A percentile compares a stretch with the other conserved stretches of the same genome.
Evolutionary conservation across 805 yeast species (phyloP).

Genomic region (Metschnikowia amazonensis): DNA sequence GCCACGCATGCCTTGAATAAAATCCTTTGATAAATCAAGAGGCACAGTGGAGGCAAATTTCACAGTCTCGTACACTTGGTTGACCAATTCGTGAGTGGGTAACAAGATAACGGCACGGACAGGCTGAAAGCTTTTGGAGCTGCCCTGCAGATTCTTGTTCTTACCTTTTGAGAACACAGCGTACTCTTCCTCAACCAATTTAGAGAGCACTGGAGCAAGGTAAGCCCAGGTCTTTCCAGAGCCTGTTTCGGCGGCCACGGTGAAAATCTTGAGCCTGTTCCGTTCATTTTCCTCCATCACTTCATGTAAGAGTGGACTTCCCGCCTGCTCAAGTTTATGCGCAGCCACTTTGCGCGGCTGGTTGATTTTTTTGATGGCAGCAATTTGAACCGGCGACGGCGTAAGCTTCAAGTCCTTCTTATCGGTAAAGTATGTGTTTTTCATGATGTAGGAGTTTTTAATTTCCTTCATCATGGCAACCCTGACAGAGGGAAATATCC

Average conservation of each 20-base stretch:
- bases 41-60: slow-evolving; percentile 25
- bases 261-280: slow-evolving; percentile 51
- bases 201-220: slow-evolving; percentile 68
- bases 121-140: slow-evolving; percentile 25
- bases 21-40: slow-evolving; percentile 20
- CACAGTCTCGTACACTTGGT: slow-evolving; percentile 61
- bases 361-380: slow-evolving; percentile 59
- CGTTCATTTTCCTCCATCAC: slow-evolving; percentile 28
- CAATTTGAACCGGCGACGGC: slow-evolving; percentile 81
- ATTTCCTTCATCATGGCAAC: slow-evolving; percentile 55
- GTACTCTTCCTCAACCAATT: slow-evolving; percentile 55
- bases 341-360: slow-evolving; percentile 35
- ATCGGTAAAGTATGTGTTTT: slow-evolving; percentile 28
- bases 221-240: slow-evolving; percentile 96
- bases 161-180: slow-evolving; percentile 20
- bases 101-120: slow-evolving; percentile 73
- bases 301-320: slow-evolving; percentile 25
- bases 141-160: slow-evolving; percentile 18
- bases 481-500: slow-evolving; percentile 65
- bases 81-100: slow-evolving; percentile 86
- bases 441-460: slow-evolving; percentile 31
- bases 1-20: slow-evolving; percentile 16
- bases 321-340: slow-evolving; percentile 25
- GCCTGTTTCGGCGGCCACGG: slow-evolving; percentile 95
- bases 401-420: slow-evolving; percentile 35